Conservation (phyloP, 345 rosid species). For the Capsella bursapastoris region DNA sequence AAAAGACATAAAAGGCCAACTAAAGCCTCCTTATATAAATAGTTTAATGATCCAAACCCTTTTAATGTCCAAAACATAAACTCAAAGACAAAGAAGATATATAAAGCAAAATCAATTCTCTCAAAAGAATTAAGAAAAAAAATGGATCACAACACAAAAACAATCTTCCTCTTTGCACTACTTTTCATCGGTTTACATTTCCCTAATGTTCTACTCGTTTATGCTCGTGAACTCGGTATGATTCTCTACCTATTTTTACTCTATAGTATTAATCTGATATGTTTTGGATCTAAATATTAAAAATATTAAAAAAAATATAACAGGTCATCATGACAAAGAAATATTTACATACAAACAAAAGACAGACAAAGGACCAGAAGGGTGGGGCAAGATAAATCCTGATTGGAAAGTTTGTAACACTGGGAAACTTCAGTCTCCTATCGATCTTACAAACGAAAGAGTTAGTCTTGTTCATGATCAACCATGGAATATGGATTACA, state of each 20-base stretch:
- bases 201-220: not conserved
- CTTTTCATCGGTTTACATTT: not conserved
- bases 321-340: conserved; percentile 55
- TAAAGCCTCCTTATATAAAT: conserved; percentile 11
- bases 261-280: not conserved
- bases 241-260: not conserved
- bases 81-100: not conserved
- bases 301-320: not conserved
- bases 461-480: conserved; percentile 34
- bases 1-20: not conserved
- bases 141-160: conserved; percentile 28
- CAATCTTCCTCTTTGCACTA: not conserved
- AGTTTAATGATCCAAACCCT: not conserved
- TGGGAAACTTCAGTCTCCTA: conserved; percentile 72
- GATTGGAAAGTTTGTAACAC: conserved; percentile 55
- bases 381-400: conserved; percentile 56
- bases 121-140: not conserved
- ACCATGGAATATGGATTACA: conserved; percentile 53
- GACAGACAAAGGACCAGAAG: conserved; percentile 52
- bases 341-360: conserved; percentile 49
- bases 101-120: not conserved
- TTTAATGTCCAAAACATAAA: not conserved
- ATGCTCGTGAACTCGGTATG: conserved; percentile 31
- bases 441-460: conserved; percentile 49
- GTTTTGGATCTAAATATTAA: not conserved